Evolutionary conservation across 441 rosid genomes (phyloP).

Genomic region (Cnidoscolus chayamansa): DNA sequence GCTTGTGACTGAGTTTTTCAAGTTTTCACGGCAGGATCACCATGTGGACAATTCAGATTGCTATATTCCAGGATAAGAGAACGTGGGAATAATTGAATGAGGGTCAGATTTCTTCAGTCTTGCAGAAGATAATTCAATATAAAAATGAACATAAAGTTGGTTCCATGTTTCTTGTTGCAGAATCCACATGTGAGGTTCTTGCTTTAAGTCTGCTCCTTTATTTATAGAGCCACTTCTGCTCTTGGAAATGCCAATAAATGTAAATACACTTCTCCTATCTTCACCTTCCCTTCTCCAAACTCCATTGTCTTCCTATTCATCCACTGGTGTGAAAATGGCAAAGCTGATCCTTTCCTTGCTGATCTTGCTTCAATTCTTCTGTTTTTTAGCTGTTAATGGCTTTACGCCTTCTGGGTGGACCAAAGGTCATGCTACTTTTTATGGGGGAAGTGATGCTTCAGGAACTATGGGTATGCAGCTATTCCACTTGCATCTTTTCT

Average conservation of each 20-base stretch:
- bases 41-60: constrained; percentile 41
- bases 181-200: constrained; percentile 50
- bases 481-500: not conserved
- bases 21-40: constrained; percentile 39
- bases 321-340: constrained; percentile 39
- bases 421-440: constrained; percentile 86
- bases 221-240: constrained; percentile 37
- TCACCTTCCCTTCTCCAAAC: not conserved
- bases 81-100: constrained; percentile 58
- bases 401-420: constrained; percentile 62
- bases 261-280: constrained; percentile 9
- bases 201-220: constrained; percentile 34
- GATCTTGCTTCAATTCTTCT: constrained; percentile 36
- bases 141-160: not conserved
- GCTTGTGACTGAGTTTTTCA: constrained; percentile 25
- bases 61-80: constrained; percentile 23
- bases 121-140: constrained; percentile 11
- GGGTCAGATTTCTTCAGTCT: constrained; percentile 27
- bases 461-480: constrained; percentile 79
- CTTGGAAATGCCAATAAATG: constrained; percentile 31
- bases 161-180: constrained; percentile 20
- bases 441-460: constrained; percentile 92
- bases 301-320: constrained; percentile 1
- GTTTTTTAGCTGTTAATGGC: constrained; percentile 32
- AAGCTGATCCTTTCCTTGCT: constrained; percentile 29